Evolutionary conservation across 2,329 filamentous ascomycete species (phyloP), one percentile per base, ranked within the genome.

Genomic region (Juglanconis oblonga): DNA sequence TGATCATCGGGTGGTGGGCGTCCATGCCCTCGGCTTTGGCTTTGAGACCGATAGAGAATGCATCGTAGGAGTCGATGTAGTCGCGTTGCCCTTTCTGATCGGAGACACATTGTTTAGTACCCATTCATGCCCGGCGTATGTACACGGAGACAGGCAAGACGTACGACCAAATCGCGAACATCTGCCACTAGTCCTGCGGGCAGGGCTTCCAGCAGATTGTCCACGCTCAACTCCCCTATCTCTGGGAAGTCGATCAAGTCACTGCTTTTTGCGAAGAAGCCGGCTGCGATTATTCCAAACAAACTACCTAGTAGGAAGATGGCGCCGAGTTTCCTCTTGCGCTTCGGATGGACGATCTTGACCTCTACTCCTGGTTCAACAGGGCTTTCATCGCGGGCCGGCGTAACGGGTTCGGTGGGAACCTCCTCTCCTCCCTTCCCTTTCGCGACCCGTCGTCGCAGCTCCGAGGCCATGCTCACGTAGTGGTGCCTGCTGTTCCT

Each of bases 1-100:
- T 98, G 64, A 99, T 90, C 63, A 99, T 88, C 1, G 95, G 92
- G 68, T 97, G 92, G 61, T 90, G 83, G 14, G 91, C 94, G 52
- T 83, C 74, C 17, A 98, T 81, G 1, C 96, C 96, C 72, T 97
- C 90, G 4, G 87, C 79, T 44, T 87, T 87, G 24, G 93, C 88
- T 69, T 96, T 90, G 35, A 95, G 77, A 5, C 95, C 96, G 51
- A 98, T 90, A 1, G 92, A 86, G 71, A 99, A 99, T 5, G 93
- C 91, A 77, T 99, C 95, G 75, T 97, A 97, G 69, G 89, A 90
- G 65, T 96, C 88, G 48, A 91, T 85, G 48, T 81, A 76, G 67
- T 96, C 92, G 66, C 91, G 88, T 76, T 98, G 93, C 68, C 89
- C 88, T 78, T 91, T 90, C 88, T 90, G 73, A 44, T 38, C 2